Percentiles rank a stretch among this genome's conserved stretches.
Conservation (phyloP, 1,284 basidiomycete genomes). For the Ceratobasidium sp. region DNA sequence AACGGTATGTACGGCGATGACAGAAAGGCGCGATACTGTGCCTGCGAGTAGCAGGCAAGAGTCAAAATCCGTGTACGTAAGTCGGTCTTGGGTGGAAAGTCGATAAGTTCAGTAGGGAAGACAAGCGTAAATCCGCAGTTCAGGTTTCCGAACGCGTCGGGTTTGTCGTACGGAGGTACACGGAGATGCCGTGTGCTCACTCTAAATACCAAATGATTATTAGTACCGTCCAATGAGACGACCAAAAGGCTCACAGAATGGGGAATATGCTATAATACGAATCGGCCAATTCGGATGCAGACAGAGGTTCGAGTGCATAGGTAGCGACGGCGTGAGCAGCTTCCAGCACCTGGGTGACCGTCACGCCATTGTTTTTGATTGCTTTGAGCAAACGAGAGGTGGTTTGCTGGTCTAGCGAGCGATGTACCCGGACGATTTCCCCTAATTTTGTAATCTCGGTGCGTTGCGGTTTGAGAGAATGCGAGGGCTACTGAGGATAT, state of each 20-base stretch:
- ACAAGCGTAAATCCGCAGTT: conserved; percentile 8
- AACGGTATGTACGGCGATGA: conserved; percentile 4
- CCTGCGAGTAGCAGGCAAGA: not conserved
- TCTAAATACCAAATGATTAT: not conserved
- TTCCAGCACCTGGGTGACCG: conserved; percentile 20
- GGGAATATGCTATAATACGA: conserved; percentile 7
- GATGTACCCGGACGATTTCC: conserved; percentile 16
- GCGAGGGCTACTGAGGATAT: conserved; percentile 4
- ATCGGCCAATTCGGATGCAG: not conserved
- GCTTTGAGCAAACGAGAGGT: conserved; percentile 13
- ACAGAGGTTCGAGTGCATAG: conserved; percentile 19
- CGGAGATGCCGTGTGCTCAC: conserved; percentile 35
- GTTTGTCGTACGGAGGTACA: conserved; percentile 15
- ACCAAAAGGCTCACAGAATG: not conserved
- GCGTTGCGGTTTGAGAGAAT: conserved; percentile 27
- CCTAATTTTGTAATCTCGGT: conserved; percentile 14
- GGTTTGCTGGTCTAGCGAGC: conserved; percentile 7
- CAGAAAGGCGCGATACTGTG: conserved; percentile 13
- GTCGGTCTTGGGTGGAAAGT: not conserved
- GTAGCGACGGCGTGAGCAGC: conserved; percentile 21
- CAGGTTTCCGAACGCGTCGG: conserved; percentile 15
- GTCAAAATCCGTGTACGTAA: conserved; percentile 6
- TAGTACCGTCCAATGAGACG: not conserved
- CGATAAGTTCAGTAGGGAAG: conserved; percentile 2
- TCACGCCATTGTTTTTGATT: not conserved